These are phyloP conservation scores for Leptographium flavum DNA, from an alignment of 2,329 filamentous ascomycete species.

Conservation along the genomic window DNA sequence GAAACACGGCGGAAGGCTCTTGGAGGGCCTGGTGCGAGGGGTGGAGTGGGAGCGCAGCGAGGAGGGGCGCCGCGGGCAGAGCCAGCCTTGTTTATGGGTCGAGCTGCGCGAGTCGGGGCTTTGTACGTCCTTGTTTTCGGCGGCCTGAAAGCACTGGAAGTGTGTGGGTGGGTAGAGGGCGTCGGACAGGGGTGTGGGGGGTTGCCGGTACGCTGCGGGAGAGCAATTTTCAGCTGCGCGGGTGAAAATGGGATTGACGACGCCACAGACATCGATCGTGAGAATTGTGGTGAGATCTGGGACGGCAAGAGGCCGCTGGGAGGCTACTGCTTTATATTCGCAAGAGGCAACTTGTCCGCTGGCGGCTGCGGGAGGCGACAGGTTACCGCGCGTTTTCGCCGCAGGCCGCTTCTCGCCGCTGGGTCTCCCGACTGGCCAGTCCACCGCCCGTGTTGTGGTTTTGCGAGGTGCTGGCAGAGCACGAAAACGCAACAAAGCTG, in stretches of 20 bases:
- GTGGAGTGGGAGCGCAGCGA: not conserved
- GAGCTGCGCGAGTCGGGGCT: not conserved
- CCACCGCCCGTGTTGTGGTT: not conserved
- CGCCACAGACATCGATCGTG: not conserved
- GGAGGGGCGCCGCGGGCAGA: not conserved
- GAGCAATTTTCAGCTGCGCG: not conserved
- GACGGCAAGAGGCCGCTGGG: not conserved
- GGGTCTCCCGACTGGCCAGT: not conserved
- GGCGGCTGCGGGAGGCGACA: not conserved
- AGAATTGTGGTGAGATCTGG: not conserved
- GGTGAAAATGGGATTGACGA: not conserved
- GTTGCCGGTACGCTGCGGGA: not conserved
- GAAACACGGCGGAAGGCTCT: not conserved
- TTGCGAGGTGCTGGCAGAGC: not conserved
- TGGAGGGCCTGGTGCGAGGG: not conserved
- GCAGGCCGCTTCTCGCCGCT: not conserved
- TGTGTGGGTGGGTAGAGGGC: not conserved
- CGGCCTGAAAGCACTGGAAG: not conserved
- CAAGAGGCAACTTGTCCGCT: not conserved
- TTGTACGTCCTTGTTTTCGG: not conserved
- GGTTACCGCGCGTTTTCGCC: not conserved
- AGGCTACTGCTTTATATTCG: not conserved
- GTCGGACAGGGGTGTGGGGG: not conserved
- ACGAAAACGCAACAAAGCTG: not conserved
- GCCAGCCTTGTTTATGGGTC: slow-evolving; percentile 2